Percentiles rank a stretch among this genome's conserved stretches.
phyloP scores from a whole-genome alignment of 352 stramenopile species.

The Globisporangium okanoganense region DNA sequence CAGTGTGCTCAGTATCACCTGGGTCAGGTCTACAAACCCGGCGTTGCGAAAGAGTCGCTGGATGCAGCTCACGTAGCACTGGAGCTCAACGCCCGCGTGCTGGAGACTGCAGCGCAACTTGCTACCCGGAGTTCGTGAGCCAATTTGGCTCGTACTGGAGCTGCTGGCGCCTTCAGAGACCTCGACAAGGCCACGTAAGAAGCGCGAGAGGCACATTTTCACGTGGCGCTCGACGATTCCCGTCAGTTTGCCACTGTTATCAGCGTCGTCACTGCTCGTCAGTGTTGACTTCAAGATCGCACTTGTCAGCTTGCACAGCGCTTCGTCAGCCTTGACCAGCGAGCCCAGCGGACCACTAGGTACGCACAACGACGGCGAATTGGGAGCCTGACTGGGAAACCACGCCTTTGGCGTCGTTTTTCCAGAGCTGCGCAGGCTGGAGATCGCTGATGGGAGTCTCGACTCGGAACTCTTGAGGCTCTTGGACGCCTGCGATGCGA shows the following conservation, averaged over 20 bases:
- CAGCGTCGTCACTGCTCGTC: background rate
- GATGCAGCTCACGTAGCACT: constrained; percentile 12
- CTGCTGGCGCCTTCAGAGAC: background rate
- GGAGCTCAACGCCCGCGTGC: constrained; percentile 8
- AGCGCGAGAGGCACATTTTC: constrained; percentile 14
- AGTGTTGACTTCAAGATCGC: background rate
- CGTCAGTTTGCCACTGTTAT: background rate
- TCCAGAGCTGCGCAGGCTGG: constrained; percentile 1
- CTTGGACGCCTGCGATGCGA: constrained; percentile 1
- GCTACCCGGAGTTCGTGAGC: background rate
- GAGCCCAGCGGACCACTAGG: background rate
- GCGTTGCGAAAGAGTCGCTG: constrained; percentile 19
- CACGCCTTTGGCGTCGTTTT: background rate
- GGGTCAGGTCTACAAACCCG: background rate
- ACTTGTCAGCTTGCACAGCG: constrained; percentile 4
- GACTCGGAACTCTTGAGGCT: constrained; percentile 6
- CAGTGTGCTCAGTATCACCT: constrained; percentile 2
- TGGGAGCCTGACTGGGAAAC: background rate
- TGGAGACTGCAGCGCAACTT: constrained; percentile 12
- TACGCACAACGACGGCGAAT: background rate
- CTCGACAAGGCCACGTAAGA: constrained; percentile 20
- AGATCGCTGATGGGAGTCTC: constrained; percentile 7
- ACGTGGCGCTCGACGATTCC: constrained; percentile 20
- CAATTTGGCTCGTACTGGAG: too few species aligned
- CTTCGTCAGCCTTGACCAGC: background rate